Evolutionary conservation across 2,329 filamentous ascomycete genomes (phyloP), one percentile per base, ranked within the genome.

Genomic region (Phaeosphaeria sp.): DNA sequence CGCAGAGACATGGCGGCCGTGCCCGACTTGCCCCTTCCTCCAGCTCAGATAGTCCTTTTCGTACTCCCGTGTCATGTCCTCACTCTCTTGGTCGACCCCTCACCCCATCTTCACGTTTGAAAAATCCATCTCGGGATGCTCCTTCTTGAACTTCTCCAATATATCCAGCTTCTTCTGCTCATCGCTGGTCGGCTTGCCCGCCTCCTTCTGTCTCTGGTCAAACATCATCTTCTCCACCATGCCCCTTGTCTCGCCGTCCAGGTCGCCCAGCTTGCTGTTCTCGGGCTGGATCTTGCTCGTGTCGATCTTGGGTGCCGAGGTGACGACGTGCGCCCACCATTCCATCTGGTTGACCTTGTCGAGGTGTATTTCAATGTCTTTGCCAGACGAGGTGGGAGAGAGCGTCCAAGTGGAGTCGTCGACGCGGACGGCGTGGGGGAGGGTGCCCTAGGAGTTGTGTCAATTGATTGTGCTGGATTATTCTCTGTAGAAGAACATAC

Each of bases 191-290:
- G 93, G 92, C 78, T 90, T 85, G 4, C 95, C 95, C 78, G 86
- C 83, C 82, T 98, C 93, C 87, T 99, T 99, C 82, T 98, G 93
- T 66, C 91, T 85, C 84, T 99, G 95, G 82, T 99, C 95, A 72
- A 86, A 99, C 95, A 99, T 99, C 95, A 99, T 99, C 87, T 99
- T 99, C 87, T 99, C 95, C 46, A 99, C 95, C 94, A 99, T 98
- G 58, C 89, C 87, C 64, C 95, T 87, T 53, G 95, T 99, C 84
- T 96, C 91, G 60, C 95, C 95, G 74, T 98, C 94, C 66, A 99
- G 83, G 77, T 99, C 95, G 56, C 90, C 89, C 72, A 99, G 84
- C 78, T 93, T 96, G 75, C 90, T 93, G 76, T 90, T 93, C 80
- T 98, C 95, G 21, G 95, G 95, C 75, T 89, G 87, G 79, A 99